A percentile compares a stretch with the other conserved stretches of the same genome.
These are phyloP conservation scores for Hibiscus syriacus DNA, from an alignment of 345 rosid species.

Conservation along the genomic window DNA sequence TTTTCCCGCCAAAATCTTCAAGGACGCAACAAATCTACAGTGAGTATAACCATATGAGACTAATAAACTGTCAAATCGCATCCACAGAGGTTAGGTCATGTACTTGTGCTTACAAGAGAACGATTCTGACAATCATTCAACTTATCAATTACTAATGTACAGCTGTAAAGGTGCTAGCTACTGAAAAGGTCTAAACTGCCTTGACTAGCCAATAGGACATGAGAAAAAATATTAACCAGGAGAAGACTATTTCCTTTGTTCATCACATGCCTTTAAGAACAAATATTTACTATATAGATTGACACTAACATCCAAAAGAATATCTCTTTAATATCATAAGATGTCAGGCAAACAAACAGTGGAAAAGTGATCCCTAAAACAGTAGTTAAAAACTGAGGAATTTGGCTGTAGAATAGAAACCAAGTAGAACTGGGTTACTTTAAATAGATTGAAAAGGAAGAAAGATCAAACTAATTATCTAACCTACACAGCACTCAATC, in stretches of 20 bases:
- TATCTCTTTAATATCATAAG: too few relatives aligned
- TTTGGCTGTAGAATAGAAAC: too few relatives aligned
- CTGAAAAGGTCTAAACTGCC: background rate
- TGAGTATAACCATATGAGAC: too few relatives aligned
- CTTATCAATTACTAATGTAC: background rate
- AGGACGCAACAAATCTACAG: too few relatives aligned
- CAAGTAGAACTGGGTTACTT: background rate
- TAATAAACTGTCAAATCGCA: too few relatives aligned
- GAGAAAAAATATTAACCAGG: background rate
- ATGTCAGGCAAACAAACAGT: too few relatives aligned
- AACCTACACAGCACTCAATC: conserved; percentile 98
- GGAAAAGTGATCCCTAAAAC: too few relatives aligned
- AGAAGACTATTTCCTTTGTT: background rate
- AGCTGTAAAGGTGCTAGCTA: background rate
- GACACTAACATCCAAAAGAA: too few relatives aligned
- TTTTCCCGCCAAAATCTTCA: too few relatives aligned
- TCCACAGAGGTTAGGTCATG: background rate
- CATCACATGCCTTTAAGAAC: background rate
- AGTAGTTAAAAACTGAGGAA: too few relatives aligned
- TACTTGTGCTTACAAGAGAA: background rate
- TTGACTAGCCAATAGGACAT: background rate
- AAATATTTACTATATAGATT: background rate
- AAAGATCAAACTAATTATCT: conserved; percentile 10
- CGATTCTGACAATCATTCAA: background rate
- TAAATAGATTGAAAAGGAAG: background rate